Conservation (phyloP, 2,329 filamentous ascomycete genomes). For the Fusarium zealandicum region DNA sequence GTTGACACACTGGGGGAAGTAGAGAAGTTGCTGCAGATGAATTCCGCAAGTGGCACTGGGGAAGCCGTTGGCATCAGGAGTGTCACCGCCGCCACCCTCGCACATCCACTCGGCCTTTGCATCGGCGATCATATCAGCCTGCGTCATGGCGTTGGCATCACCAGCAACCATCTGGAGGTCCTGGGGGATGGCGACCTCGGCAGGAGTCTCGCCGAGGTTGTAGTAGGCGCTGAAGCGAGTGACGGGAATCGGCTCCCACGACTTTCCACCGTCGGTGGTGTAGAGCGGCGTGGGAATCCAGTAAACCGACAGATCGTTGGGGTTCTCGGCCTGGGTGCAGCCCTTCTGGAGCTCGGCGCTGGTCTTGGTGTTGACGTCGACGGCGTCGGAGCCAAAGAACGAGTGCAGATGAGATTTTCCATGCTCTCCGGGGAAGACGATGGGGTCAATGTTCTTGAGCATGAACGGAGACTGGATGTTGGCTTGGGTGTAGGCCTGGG, state of each 20-base stretch:
- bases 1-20: constrained; percentile 38
- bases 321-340: constrained; percentile 54
- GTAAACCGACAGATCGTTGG: constrained; percentile 56
- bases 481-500: constrained; percentile 34
- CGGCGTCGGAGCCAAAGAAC: constrained; percentile 47
- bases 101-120: constrained; percentile 47
- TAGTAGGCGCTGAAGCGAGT: constrained; percentile 57
- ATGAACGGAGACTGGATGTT: constrained; percentile 38
- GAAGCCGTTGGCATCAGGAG: constrained; percentile 28
- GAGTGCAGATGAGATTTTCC: constrained; percentile 46
- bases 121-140: constrained; percentile 13
- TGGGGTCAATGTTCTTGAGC: constrained; percentile 47
- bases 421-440: constrained; percentile 44
- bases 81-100: constrained; percentile 42
- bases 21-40: constrained; percentile 34
- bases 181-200: constrained; percentile 55
- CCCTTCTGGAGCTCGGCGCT: constrained; percentile 48
- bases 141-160: constrained; percentile 37
- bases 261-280: constrained; percentile 42
- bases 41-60: constrained; percentile 27
- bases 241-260: constrained; percentile 42
- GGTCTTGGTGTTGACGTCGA: constrained; percentile 42
- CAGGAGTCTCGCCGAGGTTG: constrained; percentile 46
- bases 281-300: constrained; percentile 54
- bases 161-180: constrained; percentile 53